phyloP scores from a whole-genome alignment of 106 monocot genomes.

The Acanthochlamys bracteata region DNA sequence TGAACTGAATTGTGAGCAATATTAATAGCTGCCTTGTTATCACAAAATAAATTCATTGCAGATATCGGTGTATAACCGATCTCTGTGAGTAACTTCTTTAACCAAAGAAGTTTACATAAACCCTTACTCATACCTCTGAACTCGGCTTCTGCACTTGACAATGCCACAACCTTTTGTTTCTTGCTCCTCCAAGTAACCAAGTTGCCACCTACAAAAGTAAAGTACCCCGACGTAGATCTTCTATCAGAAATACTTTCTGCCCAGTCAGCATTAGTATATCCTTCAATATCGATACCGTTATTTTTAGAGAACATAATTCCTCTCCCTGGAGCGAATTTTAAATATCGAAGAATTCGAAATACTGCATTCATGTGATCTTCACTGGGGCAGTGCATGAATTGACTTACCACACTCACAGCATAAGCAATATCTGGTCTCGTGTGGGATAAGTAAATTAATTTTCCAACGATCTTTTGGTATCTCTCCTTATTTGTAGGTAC shows the following conservation, averaged over 20 bases:
- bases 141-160: background rate
- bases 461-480: slow-evolving; percentile 1
- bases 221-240: no score
- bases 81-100: no score
- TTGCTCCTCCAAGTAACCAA: slow-evolving; percentile 6
- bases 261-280: slow-evolving; percentile 2
- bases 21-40: no score
- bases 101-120: no score
- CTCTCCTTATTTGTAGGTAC: background rate
- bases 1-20: no score
- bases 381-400: no score
- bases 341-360: background rate
- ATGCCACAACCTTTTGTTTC: background rate
- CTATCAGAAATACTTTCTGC: no score
- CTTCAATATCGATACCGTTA: background rate
- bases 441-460: background rate
- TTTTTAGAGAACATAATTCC: background rate
- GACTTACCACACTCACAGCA: no score
- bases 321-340: background rate
- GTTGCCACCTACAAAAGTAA: slow-evolving; percentile 4
- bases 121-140: background rate
- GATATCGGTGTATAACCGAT: no score
- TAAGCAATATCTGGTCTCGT: background rate
- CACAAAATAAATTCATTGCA: no score
- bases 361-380: background rate